These are phyloP conservation scores for Microstegium vimineum DNA, from an alignment of 176 grass and related monocot species.

Conservation along the genomic window DNA sequence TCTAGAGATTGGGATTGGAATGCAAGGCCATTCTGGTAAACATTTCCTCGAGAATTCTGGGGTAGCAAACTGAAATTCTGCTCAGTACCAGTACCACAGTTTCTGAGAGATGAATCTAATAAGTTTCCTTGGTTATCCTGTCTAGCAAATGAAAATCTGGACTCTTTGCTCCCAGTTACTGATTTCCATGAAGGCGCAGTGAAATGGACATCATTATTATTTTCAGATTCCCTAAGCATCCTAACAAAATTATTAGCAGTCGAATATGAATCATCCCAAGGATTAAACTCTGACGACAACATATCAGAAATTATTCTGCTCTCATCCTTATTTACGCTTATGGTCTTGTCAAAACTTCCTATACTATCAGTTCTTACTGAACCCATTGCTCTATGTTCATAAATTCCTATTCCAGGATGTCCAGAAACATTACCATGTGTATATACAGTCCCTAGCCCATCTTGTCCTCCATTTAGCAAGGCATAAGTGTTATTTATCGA, in stretches of 20 bases:
- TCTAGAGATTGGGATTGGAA: conserved; percentile 48
- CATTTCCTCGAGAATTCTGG: conserved; percentile 44
- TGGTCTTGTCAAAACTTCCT: conserved; percentile 50
- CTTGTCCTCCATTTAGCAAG: conserved; percentile 38
- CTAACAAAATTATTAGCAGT: conserved; percentile 59
- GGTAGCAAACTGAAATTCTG: conserved; percentile 46
- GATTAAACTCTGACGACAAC: conserved; percentile 81
- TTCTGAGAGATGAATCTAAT: conserved; percentile 51
- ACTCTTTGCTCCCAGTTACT: conserved; percentile 52
- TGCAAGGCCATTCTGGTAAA: conserved; percentile 43
- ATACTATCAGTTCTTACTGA: conserved; percentile 32
- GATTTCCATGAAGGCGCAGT: conserved; percentile 49
- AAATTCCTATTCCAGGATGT: conserved; percentile 31
- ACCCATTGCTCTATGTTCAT: conserved; percentile 29
- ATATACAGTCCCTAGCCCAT: conserved; percentile 33
- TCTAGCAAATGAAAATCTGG: conserved; percentile 96
- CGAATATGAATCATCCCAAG: conserved; percentile 75
- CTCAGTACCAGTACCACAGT: conserved; percentile 27
- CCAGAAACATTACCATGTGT: conserved; percentile 31
- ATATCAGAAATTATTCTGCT: conserved; percentile 86
- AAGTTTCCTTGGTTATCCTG: conserved; percentile 64
- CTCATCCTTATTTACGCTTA: conserved; percentile 76
- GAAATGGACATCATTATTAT: conserved; percentile 29
- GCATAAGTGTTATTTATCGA: conserved; percentile 26
- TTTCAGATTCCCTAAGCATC: conserved; percentile 61